These are phyloP conservation scores for Clarireedia homoeocarpa DNA, from an alignment of 2,329 filamentous ascomycete species.

Conservation along the genomic window DNA sequence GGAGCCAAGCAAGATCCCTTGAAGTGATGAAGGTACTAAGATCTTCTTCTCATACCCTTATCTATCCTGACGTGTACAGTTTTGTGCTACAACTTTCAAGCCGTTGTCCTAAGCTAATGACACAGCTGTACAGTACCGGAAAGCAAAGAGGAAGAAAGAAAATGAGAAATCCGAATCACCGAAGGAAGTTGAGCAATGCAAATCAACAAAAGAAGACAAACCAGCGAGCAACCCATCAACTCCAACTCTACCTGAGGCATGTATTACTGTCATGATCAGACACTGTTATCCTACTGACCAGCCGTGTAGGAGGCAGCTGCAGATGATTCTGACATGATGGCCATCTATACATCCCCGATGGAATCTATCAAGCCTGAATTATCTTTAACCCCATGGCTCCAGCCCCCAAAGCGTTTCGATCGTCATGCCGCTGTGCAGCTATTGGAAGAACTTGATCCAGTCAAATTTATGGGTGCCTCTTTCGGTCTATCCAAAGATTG, in stretches of 20 bases:
- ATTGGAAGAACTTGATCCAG: constrained; percentile 1
- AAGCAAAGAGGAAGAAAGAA: background rate
- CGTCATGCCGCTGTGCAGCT: constrained; percentile 3
- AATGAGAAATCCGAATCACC: background rate
- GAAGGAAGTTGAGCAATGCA: background rate
- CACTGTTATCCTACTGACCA: constrained; percentile 3
- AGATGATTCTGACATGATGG: background rate
- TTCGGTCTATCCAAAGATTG: background rate
- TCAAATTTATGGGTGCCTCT: background rate
- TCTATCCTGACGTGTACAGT: background rate
- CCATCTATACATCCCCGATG: constrained; percentile 2
- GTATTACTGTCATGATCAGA: background rate
- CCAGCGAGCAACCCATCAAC: background rate
- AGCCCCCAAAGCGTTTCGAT: constrained; percentile 7
- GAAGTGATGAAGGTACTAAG: background rate
- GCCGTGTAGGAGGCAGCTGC: background rate
- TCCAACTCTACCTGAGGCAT: background rate
- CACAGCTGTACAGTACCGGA: background rate
- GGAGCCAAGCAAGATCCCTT: constrained; percentile 5
- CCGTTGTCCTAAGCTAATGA: background rate
- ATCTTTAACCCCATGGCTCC: constrained; percentile 6
- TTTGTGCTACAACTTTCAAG: background rate
- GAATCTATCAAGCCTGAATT: constrained; percentile 2
- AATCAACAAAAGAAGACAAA: too few species aligned
- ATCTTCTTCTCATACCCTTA: too few species aligned